These are phyloP conservation scores for Funneliformis geosporum DNA, from an alignment of 192 early-diverging fungal species.

Conservation along the genomic window DNA sequence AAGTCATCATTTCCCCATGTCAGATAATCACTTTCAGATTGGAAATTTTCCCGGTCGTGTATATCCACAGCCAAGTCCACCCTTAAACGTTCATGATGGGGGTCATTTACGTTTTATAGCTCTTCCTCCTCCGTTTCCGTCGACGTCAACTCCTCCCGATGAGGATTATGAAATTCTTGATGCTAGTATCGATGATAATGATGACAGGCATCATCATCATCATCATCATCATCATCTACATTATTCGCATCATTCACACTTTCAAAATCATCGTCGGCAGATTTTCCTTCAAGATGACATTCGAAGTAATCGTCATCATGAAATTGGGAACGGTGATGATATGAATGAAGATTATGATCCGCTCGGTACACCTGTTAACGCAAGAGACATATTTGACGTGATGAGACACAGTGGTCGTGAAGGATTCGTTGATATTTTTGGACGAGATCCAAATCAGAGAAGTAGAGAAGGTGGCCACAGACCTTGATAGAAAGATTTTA, in stretches of 20 bases:
- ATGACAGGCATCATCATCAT: slow-evolving; percentile 1
- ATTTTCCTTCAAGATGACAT: background rate
- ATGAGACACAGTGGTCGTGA: background rate
- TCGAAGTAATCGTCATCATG: background rate
- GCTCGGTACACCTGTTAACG: background rate
- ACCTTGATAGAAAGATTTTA: background rate
- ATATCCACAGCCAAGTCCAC: slow-evolving; percentile 10
- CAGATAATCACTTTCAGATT: slow-evolving; percentile 1
- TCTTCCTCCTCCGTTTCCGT: background rate
- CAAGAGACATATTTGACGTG: background rate
- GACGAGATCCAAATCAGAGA: slow-evolving; percentile 8
- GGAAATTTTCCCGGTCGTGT: background rate
- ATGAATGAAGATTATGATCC: background rate
- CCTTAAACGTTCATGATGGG: slow-evolving; percentile 1
- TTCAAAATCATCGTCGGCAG: background rate
- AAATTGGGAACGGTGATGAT: background rate
- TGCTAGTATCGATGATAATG: background rate
- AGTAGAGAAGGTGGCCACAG: background rate
- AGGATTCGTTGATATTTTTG: slow-evolving; percentile 5
- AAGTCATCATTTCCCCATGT: background rate
- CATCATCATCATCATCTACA: slow-evolving; percentile 1
- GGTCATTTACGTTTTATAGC: background rate
- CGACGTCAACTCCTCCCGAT: slow-evolving; percentile 6
- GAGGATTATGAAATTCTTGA: slow-evolving; percentile 24
- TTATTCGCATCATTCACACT: slow-evolving; percentile 1